Base-by-base conservation (phyloP, 2,329 filamentous ascomycete species). In the Pseudohalonectria lignicola region DNA sequence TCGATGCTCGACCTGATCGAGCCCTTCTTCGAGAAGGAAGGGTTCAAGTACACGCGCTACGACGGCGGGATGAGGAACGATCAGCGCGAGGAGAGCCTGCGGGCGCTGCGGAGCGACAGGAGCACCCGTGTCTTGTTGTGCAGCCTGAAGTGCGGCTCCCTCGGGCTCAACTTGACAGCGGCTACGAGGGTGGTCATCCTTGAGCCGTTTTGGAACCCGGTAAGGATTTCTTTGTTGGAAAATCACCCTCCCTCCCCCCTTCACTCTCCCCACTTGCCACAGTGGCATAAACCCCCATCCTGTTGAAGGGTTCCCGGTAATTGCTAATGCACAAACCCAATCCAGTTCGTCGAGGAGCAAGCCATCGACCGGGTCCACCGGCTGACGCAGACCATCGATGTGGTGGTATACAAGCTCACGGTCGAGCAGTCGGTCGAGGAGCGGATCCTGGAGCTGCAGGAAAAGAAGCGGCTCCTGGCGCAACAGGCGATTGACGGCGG, bases 341-440 rank as follows among this genome's bases (percentile, higher is more conserved):
- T n/a, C 8, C 29, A 38, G 20, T 98, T 98, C 53, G 86, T 98
- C 25, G 92, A 98, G 66, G 92, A 98, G 58, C 92, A 98, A 67
- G 92, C 92, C 35, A 98, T 98, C 49, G 92, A 98, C 60, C 86
- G 92, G 39, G 92, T 98, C 19, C 92, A 98, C 56, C 86, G 92
- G n/a, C 80, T 98, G 38, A 96, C 94, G 30, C 92, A 98, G 61
- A 95, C 86, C 2, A 73, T 90, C 30, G 88, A 96, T 53, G 92
- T 98, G 25, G 77, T 90, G 40, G 86, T 98, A 45, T 98, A 94
- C 68, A 93, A 92, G 52, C 76, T 98, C 50, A 94, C 87, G 3
- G 80, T 98, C 43, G 75, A 76, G 47, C 72, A 82, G 47, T 88
- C 83, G 0, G 90, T 98, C 40, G 92, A 98, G 66, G 87, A 90